These are phyloP conservation scores for Nitzschia palea DNA, from an alignment of 108 stramenopile species.

Conservation along the genomic window DNA sequence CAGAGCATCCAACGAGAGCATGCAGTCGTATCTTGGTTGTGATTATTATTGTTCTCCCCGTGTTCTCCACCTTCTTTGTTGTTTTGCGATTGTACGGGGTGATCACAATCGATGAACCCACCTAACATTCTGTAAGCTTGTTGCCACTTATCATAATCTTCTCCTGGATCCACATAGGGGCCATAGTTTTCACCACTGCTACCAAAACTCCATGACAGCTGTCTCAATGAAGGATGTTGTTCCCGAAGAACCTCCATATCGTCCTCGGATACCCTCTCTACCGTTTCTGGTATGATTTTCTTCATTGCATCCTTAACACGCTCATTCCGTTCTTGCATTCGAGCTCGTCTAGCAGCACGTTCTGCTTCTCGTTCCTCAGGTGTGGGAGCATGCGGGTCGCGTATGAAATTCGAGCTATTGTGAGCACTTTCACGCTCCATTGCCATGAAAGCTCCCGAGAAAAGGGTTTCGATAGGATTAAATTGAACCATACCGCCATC, in stretches of 20 bases:
- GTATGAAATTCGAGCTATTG: neutral
- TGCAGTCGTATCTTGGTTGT: constrained; percentile 21
- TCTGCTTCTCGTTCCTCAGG: constrained; percentile 36
- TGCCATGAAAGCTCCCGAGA: neutral
- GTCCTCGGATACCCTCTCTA: constrained; percentile 34
- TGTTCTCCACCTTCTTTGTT: constrained; percentile 25
- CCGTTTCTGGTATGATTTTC: constrained; percentile 17
- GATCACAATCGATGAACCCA: constrained; percentile 82
- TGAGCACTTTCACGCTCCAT: neutral
- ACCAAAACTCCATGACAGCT: constrained; percentile 23
- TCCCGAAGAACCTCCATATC: constrained; percentile 15
- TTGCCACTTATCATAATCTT: constrained; percentile 78
- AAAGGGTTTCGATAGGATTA: constrained; percentile 20
- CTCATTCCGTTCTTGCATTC: constrained; percentile 22
- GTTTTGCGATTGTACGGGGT: too few species aligned
- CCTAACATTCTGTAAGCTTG: constrained; percentile 85
- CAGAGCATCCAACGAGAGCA: constrained; percentile 87
- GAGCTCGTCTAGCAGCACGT: constrained; percentile 27
- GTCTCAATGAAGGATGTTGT: constrained; percentile 24
- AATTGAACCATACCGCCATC: constrained; percentile 10
- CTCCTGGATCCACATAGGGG: constrained; percentile 45
- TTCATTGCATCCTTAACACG: constrained; percentile 23
- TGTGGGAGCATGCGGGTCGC: constrained; percentile 29
- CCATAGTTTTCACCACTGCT: neutral
- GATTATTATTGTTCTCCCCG: constrained; percentile 33